Evolutionary conservation across 2,329 filamentous ascomycete species (phyloP).

Genomic region (Acrocalymma vagum): DNA sequence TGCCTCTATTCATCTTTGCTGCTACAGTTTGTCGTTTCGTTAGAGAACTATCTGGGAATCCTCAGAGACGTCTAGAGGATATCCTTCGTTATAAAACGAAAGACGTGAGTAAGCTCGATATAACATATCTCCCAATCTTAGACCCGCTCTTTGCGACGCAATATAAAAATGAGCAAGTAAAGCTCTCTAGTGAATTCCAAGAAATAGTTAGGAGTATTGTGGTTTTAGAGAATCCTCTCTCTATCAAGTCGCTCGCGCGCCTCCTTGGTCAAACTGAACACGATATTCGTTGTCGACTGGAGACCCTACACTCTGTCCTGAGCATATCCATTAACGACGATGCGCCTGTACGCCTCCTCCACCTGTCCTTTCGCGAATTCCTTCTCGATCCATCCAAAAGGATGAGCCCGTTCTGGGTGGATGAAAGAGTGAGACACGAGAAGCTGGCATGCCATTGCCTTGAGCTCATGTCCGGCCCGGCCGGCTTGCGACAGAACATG

Average conservation of each 20-base stretch:
- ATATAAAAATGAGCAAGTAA: constrained; percentile 6
- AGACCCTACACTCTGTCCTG: constrained; percentile 20
- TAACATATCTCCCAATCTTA: constrained; percentile 15
- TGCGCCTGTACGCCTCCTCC: constrained; percentile 15
- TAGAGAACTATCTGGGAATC: constrained; percentile 1
- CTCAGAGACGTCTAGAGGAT: constrained; percentile 7
- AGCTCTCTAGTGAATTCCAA: constrained; percentile 2
- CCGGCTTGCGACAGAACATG: constrained; percentile 43
- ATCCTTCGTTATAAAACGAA: background rate
- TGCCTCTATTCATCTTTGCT: constrained; percentile 41
- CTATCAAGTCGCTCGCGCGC: constrained; percentile 10
- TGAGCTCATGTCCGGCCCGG: constrained; percentile 31
- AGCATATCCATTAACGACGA: constrained; percentile 6
- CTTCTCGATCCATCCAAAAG: constrained; percentile 14
- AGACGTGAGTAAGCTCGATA: constrained; percentile 3
- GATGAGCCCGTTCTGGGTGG: constrained; percentile 43
- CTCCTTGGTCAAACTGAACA: constrained; percentile 11
- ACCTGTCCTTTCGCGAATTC: constrained; percentile 25
- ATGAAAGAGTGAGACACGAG: constrained; percentile 40
- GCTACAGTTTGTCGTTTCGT: constrained; percentile 18
- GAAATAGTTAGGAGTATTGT: constrained; percentile 17
- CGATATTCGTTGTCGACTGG: constrained; percentile 11
- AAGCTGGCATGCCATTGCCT: constrained; percentile 41
- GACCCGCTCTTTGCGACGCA: constrained; percentile 5
- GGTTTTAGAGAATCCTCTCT: constrained; percentile 15